A percentile compares a stretch with the other conserved stretches of the same genome.
Evolutionary conservation across 2,329 filamentous ascomycete genomes (phyloP).

Genomic region (Alternaria arbusti): DNA sequence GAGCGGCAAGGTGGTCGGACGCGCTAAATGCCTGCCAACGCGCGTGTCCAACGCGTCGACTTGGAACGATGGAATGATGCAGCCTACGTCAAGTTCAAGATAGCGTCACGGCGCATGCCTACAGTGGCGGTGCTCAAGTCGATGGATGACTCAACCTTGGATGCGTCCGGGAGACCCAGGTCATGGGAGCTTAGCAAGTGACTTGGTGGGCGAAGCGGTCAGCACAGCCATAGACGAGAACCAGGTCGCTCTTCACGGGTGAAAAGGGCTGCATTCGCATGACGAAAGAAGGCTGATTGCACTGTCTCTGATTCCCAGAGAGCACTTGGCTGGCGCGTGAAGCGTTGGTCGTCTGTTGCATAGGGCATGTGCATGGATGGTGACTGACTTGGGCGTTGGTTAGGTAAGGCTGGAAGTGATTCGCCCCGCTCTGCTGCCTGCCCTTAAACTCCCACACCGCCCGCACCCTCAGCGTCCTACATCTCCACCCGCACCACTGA

Average conservation of each 20-base stretch:
- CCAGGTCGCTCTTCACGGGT: conserved; percentile 23
- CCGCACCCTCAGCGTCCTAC: conserved; percentile 32
- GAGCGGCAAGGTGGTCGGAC: background rate
- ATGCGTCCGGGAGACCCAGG: conserved; percentile 10
- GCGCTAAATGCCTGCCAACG: conserved; percentile 6
- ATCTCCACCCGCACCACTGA: conserved; percentile 29
- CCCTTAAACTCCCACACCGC: conserved; percentile 44
- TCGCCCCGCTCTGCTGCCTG: conserved; percentile 41
- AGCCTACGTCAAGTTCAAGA: background rate
- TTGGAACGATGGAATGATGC: background rate
- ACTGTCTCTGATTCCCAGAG: conserved; percentile 16
- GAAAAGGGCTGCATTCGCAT: conserved; percentile 30
- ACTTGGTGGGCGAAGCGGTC: conserved; percentile 32
- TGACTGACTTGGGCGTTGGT: conserved; percentile 14
- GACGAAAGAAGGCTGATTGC: conserved; percentile 13
- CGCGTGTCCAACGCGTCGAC: conserved; percentile 2
- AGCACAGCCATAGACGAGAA: conserved; percentile 40
- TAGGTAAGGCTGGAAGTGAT: conserved; percentile 23
- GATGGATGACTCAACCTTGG: conserved; percentile 24
- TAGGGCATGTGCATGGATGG: background rate
- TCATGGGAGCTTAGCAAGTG: conserved; percentile 41
- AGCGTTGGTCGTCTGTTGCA: conserved; percentile 6
- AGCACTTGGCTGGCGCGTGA: conserved; percentile 18
- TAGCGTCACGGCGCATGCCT: background rate
- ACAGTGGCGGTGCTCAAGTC: background rate